A percentile compares a stretch with the other conserved stretches of the same genome.
Evolutionary conservation across 2,329 filamentous ascomycete genomes (phyloP).

Genomic region (Botrytis sinoallii): DNA sequence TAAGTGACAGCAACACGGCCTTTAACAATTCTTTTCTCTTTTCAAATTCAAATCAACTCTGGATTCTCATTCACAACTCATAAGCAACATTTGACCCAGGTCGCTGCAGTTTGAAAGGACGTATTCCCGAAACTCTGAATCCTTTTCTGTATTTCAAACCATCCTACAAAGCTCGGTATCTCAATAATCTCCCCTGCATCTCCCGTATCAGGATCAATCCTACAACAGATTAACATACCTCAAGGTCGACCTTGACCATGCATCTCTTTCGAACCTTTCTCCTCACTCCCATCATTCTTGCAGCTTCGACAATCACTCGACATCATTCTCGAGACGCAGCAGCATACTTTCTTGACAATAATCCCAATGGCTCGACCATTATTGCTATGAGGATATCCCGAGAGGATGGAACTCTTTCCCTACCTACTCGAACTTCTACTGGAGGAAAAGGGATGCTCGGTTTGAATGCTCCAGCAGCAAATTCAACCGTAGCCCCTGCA

Average conservation of each 20-base stretch:
- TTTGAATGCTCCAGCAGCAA: constrained; percentile 36
- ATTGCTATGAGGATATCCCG: constrained; percentile 47
- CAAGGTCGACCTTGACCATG: neutral
- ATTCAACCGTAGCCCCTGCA: neutral
- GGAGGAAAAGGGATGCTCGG: constrained; percentile 46
- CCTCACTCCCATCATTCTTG: neutral
- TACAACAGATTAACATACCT: neutral
- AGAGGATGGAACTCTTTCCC: constrained; percentile 46
- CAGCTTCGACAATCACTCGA: neutral
- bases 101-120: neutral
- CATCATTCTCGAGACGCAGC: constrained; percentile 26
- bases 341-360: constrained; percentile 57
- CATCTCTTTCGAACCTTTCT: neutral
- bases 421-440: constrained; percentile 43
- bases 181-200: neutral
- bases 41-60: neutral
- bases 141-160: neutral
- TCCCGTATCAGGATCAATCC: neutral
- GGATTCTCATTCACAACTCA: neutral
- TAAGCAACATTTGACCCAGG: neutral
- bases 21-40: neutral
- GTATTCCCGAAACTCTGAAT: neutral
- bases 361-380: constrained; percentile 44
- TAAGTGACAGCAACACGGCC: neutral
- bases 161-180: neutral